These are phyloP conservation scores for Trichoderma sp. DNA, from an alignment of 2,329 filamentous ascomycete genomes.

Conservation along the genomic window DNA sequence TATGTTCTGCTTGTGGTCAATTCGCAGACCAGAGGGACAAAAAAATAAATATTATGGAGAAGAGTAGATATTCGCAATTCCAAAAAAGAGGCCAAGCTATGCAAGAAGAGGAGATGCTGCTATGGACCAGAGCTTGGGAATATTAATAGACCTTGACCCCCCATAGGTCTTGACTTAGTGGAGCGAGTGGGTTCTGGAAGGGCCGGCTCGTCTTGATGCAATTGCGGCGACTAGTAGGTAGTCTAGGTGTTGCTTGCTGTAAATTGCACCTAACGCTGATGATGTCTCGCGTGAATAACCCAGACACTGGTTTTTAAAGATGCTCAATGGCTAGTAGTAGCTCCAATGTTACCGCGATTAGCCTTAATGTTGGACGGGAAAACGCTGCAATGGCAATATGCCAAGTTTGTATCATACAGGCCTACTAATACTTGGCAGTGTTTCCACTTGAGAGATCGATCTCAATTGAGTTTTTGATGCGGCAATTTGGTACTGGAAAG, in stretches of 20 bases:
- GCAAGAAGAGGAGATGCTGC: not conserved
- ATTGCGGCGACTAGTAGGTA: not conserved
- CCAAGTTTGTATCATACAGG: no score
- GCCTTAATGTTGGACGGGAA: not conserved
- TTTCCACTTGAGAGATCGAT: no score
- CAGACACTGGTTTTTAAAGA: not conserved
- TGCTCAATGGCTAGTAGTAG: not conserved
- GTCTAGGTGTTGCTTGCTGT: not conserved
- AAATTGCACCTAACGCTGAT: not conserved
- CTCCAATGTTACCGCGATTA: not conserved
- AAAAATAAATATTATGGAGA: not conserved
- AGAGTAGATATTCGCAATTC: not conserved
- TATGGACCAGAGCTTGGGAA: not conserved
- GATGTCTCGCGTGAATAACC: not conserved
- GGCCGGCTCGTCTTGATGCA: conserved; percentile 14
- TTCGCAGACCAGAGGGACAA: not conserved
- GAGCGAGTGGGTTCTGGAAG: not conserved
- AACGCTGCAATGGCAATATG: not conserved
- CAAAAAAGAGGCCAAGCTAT: not conserved
- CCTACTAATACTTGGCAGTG: no score
- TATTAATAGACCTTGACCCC: not conserved
- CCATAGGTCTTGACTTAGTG: not conserved
- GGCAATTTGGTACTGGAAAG: not conserved
- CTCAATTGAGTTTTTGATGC: not conserved
- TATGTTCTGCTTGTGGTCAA: not conserved